Percentiles rank a stretch among this genome's conserved stretches.
Conservation (phyloP, 2,329 filamentous ascomycete genomes). For the Aspergillus nomiae region DNA sequence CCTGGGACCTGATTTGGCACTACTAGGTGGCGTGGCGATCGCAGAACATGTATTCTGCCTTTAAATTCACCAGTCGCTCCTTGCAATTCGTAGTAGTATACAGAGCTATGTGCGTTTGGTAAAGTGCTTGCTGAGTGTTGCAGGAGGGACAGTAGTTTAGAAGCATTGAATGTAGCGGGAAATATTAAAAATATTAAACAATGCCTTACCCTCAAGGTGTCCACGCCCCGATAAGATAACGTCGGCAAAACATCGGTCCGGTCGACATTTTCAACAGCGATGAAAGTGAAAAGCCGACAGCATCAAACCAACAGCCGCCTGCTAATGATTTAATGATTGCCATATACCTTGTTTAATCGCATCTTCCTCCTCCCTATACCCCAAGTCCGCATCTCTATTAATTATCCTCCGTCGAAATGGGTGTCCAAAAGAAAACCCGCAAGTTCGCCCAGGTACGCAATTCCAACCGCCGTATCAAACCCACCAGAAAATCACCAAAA, state of each 20-base stretch:
- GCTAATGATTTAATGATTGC: neutral
- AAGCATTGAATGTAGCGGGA: no score
- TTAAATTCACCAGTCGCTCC: no score
- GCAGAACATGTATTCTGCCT: neutral
- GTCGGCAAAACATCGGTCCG: conserved; percentile 3
- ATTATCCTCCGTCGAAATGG: conserved; percentile 60
- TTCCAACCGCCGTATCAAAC: neutral
- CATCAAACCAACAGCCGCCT: neutral
- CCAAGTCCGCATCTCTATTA: neutral
- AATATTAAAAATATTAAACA: no score
- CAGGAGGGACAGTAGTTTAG: no score
- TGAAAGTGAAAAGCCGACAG: neutral
- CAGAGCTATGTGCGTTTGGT: no score
- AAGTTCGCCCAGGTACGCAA: conserved; percentile 78
- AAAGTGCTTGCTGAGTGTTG: no score
- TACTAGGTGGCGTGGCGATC: neutral
- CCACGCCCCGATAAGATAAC: neutral
- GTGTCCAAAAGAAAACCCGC: conserved; percentile 83
- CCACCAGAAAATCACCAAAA: neutral
- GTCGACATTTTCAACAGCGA: neutral
- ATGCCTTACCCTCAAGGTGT: neutral
- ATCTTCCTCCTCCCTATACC: neutral
- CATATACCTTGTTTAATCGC: neutral
- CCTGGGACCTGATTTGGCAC: no score
- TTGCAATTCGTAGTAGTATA: no score